Evolutionary conservation across 148 eudicot genomes (phyloP), one percentile per base, ranked within the genome.

Genomic region (Limonium bicolor): DNA sequence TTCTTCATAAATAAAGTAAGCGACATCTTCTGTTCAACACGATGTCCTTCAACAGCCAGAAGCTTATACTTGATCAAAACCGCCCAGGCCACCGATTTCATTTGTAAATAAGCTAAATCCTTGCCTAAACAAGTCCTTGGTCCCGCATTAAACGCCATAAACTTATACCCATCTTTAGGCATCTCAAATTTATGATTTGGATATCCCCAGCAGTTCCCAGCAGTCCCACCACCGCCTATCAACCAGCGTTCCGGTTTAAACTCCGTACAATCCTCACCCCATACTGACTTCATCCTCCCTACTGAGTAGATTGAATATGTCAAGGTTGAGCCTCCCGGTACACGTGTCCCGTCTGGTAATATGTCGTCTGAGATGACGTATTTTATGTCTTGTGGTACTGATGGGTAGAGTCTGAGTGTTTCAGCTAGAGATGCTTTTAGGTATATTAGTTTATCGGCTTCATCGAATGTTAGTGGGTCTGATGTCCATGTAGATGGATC

Each of bases 121-220:
- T 86, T 86, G 32, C 93, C 96, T 23, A 86, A 39, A 30, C 96
- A 86, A 46, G 81, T 86, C 62, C 96, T 78, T n/a, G 96, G 93
- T 6, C 96, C 96, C 2, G 71, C 96, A 58, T 86, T 81, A 36
- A 86, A 86, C 1, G 96, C 96, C 51, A 82, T 79, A 39, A 86
- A 86, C 59, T 59, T 75, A 39, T 77, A 86, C 44, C 72, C 84
- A 28, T 86, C 96, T 25, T 74, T 70, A 0, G 81, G 86, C 25
- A 68, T 55, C 48, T 80, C 93, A 35, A 86, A 81, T 60, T 71
- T 60, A 62, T 68, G 69, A 2, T n/a, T 12, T n/a, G n/a, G n/a
- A n/a, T n/a, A n/a, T n/a, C n/a, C n/a, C 2, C 48, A 32, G 1
- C 43, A 24, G 18, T 3, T 17, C 4, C 37, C 46, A 20, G 9